These are phyloP conservation scores for Diaporthe citriasiana DNA, from an alignment of 2,329 filamentous ascomycete genomes.

Conservation along the genomic window DNA sequence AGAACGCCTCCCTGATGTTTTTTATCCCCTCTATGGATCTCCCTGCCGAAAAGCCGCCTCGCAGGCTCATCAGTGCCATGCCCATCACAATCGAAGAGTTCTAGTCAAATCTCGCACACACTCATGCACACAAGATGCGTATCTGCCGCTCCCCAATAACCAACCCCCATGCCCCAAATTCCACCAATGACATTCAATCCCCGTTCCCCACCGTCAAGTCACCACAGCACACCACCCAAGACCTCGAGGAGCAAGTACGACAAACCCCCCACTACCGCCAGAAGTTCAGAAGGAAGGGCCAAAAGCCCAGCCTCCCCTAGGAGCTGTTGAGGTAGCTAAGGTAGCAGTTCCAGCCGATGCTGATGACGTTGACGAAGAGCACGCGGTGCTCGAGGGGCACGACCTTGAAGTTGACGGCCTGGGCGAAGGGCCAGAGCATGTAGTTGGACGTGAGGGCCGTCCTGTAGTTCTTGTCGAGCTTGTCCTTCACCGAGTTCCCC, in stretches of 20 bases:
- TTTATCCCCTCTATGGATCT: constrained; percentile 30
- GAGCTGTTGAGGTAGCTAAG: constrained; percentile 72
- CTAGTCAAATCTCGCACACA: constrained; percentile 2
- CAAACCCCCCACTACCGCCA: background rate
- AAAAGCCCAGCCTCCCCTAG: constrained; percentile 37
- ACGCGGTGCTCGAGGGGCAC: constrained; percentile 87
- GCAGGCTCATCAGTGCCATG: background rate
- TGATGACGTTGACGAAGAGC: constrained; percentile 88
- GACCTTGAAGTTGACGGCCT: constrained; percentile 88
- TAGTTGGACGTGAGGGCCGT: constrained; percentile 85
- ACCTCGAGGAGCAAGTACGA: no score
- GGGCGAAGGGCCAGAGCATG: constrained; percentile 88
- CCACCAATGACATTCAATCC: background rate
- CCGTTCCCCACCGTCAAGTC: background rate
- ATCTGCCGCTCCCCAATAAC: background rate
- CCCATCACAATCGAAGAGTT: constrained; percentile 7
- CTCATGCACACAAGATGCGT: background rate
- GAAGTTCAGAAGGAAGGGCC: background rate
- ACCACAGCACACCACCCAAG: background rate
- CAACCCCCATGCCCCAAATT: background rate
- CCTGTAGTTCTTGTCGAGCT: constrained; percentile 79
- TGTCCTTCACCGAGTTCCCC: constrained; percentile 72
- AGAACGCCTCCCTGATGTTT: constrained; percentile 29
- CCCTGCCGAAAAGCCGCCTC: background rate
- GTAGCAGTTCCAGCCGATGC: constrained; percentile 76